Conservation (phyloP, 495 filamentous ascomycete genomes). For the Platismatia glauca region DNA sequence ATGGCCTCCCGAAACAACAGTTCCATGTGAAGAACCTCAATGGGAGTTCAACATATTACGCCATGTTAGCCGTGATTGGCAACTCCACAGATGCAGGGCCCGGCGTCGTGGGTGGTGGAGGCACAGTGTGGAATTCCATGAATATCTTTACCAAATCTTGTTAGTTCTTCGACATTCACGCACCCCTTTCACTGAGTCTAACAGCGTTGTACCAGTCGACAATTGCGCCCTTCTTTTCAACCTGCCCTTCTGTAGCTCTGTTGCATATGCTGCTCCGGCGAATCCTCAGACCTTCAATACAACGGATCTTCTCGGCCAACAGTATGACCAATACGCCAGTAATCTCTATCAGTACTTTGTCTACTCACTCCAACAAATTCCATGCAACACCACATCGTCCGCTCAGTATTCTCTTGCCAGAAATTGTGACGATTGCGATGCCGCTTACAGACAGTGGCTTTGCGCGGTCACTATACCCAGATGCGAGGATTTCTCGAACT, state of each 20-base stretch:
- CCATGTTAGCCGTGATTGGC: constrained; percentile 56
- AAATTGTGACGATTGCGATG: constrained; percentile 63
- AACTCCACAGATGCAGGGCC: constrained; percentile 43
- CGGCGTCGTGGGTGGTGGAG: constrained; percentile 55
- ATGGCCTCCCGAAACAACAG: constrained; percentile 65
- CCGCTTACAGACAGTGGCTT: constrained; percentile 86
- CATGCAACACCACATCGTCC: constrained; percentile 65
- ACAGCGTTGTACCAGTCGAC: constrained; percentile 33
- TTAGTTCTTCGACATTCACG: constrained; percentile 32
- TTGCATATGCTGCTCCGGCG: constrained; percentile 83
- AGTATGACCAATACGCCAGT: constrained; percentile 59
- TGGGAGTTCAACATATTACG: constrained; percentile 56
- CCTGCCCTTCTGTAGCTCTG: constrained; percentile 72
- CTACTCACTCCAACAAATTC: constrained; percentile 71
- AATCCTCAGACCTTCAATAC: constrained; percentile 44
- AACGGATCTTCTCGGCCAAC: constrained; percentile 39
- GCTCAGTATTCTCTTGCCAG: constrained; percentile 72
- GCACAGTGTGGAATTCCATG: constrained; percentile 57
- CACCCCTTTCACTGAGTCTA: constrained; percentile 20
- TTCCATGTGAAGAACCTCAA: constrained; percentile 75
- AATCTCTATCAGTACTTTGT: constrained; percentile 63
- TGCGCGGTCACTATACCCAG: constrained; percentile 88
- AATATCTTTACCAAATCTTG: constrained; percentile 69
- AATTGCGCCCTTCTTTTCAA: constrained; percentile 83
- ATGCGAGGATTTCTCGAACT: constrained; percentile 69